Evolutionary conservation across 2,329 filamentous ascomycete species (phyloP), one percentile per base, ranked within the genome.

Genomic region (Hirsutella thompsonii): DNA sequence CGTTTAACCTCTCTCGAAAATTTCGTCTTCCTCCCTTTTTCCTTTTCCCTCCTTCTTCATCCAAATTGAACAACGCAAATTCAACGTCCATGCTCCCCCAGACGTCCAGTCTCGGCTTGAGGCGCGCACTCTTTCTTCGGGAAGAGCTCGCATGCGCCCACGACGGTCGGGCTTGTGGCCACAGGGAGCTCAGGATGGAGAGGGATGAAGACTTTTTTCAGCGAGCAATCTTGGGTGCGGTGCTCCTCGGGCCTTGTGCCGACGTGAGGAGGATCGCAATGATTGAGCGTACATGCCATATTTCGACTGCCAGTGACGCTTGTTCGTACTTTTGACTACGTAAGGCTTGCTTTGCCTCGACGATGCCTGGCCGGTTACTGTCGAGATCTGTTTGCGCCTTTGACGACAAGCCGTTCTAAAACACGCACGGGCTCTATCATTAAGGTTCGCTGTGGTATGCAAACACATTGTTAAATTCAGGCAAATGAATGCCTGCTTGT

Each of bases 211-310:
- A n/a, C 5, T 10, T 8, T 16, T 18, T 18, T 28, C 20, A 60
- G 53, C 67, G 69, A 64, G 66, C 68, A 70, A 70, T 72, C 69
- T 72, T 72, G 69, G 69, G 69, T 72, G 69, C 69, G 69, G 67
- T 72, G 69, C 63, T 71, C 62, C 61, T 60, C 66, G 61, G 55
- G 58, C 55, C 44, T 55, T 60, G 20, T 18, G 36, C 26, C 20
- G 55, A 44, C 41, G 58, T 72, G 69, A 61, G 67, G 60, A 68
- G 69, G 69, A 72, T 65, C 69, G 69, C 69, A 72, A 72, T 72
- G 69, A 72, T 72, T 72, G 69, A 71, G 52, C 69, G 68, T 63
- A 72, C 69, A 72, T 70, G 40, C 36, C 45, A 38, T 56, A 50
- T 45, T 57, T 10, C 30, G 8, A 18, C 16, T 34, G 32, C n/a